A percentile compares a stretch with the other conserved stretches of the same genome.
Conservation (phyloP, 306 rosid species). For the Trifolium subterraneum region DNA sequence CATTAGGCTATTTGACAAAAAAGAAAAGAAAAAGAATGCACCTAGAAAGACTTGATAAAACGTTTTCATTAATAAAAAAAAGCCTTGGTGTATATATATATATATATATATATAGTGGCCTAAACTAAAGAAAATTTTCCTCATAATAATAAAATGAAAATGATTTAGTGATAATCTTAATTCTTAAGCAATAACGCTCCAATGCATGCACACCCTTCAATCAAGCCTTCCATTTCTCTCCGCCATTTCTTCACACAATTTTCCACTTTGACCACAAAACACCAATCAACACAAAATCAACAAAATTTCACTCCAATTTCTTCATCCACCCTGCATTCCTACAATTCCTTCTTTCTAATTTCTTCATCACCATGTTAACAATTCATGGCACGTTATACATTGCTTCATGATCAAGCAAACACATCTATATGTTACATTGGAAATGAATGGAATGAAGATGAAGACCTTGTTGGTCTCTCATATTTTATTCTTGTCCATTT, state of each 20-base stretch:
- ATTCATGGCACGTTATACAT: conserved; percentile 8
- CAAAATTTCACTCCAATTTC: not conserved
- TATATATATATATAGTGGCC: too few species aligned
- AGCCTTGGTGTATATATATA: too few species aligned
- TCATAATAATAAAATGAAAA: not conserved
- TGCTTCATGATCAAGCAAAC: conserved; percentile 31
- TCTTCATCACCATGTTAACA: not conserved
- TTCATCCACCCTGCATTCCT: not conserved
- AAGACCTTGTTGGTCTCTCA: conserved; percentile 41
- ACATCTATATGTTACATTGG: conserved; percentile 32
- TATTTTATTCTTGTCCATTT: conserved; percentile 37
- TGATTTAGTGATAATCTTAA: not conserved
- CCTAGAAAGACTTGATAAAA: too few species aligned
- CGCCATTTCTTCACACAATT: conserved; percentile 57
- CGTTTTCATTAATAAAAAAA: too few species aligned
- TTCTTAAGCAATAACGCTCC: conserved; percentile 13
- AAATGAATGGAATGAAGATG: conserved; percentile 50
- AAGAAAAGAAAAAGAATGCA: too few species aligned
- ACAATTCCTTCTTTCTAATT: not conserved
- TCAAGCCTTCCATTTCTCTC: conserved; percentile 68
- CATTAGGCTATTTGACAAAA: too few species aligned
- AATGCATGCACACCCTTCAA: conserved; percentile 47
- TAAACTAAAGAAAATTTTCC: too few species aligned
- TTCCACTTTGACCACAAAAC: conserved; percentile 28
- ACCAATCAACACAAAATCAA: not conserved